Evolutionary conservation across 441 rosid genomes (phyloP).

Genomic region (Eutrema salsugineum): DNA sequence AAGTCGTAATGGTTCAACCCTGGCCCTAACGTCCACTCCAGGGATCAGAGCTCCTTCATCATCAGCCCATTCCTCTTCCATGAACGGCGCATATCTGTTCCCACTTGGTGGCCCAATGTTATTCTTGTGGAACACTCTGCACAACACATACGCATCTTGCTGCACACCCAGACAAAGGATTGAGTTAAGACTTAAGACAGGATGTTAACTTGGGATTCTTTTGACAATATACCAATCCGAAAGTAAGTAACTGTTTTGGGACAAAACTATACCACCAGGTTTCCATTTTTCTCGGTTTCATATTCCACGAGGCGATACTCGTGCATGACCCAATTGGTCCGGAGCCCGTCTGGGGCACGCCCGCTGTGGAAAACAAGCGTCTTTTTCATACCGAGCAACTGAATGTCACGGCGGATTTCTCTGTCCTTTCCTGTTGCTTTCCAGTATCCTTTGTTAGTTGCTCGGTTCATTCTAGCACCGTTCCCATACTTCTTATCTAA

Average conservation of each 20-base stretch:
- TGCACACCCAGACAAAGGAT: conserved; percentile 32
- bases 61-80: conserved; percentile 94
- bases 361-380: conserved; percentile 87
- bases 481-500: conserved; percentile 83
- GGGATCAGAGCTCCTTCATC: conserved; percentile 52
- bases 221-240: background rate
- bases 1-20: conserved; percentile 38
- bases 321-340: conserved; percentile 98
- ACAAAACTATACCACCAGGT: conserved; percentile 45
- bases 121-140: conserved; percentile 89
- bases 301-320: conserved; percentile 84
- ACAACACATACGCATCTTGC: conserved; percentile 72
- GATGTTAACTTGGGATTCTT: background rate
- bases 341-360: conserved; percentile 85
- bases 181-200: background rate
- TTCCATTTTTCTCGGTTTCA: conserved; percentile 49
- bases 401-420: conserved; percentile 47
- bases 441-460: conserved; percentile 86
- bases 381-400: conserved; percentile 79
- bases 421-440: conserved; percentile 96
- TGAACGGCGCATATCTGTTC: conserved; percentile 82
- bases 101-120: conserved; percentile 91
- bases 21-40: conserved; percentile 46
- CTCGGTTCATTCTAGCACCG: conserved; percentile 89
- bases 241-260: conserved; percentile 7